Conservation (phyloP, 768 basidiomycete species). For the Amanita brunnescens region DNA sequence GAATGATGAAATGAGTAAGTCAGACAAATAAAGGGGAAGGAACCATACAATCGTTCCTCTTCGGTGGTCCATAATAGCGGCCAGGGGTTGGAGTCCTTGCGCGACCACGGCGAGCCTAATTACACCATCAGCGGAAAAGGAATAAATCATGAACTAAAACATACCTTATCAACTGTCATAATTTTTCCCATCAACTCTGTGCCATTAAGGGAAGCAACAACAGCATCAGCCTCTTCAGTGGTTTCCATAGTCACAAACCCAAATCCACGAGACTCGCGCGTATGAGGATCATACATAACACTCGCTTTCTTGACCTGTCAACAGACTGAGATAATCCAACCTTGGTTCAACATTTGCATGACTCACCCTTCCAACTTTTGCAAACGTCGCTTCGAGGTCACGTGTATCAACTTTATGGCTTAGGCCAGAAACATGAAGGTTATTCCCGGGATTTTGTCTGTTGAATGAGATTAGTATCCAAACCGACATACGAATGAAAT, state of each 20-base stretch:
- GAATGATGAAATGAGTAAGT: conserved; percentile 10
- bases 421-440: conserved; percentile 53
- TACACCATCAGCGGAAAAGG: conserved; percentile 2
- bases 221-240: conserved; percentile 84
- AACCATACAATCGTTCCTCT: conserved; percentile 56
- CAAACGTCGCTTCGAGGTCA: conserved; percentile 82
- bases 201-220: conserved; percentile 73
- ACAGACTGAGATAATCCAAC: neutral
- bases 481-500: conserved; percentile 10
- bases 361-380: conserved; percentile 56
- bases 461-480: conserved; percentile 17
- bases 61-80: conserved; percentile 88
- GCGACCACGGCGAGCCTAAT: conserved; percentile 79
- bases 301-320: conserved; percentile 62
- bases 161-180: conserved; percentile 82
- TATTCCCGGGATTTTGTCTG: conserved; percentile 60
- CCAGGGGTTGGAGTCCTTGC: conserved; percentile 93
- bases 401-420: conserved; percentile 62
- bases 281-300: conserved; percentile 66
- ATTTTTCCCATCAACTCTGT: conserved; percentile 84
- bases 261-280: conserved; percentile 56
- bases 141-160: conserved; percentile 2
- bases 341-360: neutral
- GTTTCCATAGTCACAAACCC: conserved; percentile 77
- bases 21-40: neutral